phyloP scores from a whole-genome alignment of 257 asterid genomes.

The Solanum peruvianum region DNA sequence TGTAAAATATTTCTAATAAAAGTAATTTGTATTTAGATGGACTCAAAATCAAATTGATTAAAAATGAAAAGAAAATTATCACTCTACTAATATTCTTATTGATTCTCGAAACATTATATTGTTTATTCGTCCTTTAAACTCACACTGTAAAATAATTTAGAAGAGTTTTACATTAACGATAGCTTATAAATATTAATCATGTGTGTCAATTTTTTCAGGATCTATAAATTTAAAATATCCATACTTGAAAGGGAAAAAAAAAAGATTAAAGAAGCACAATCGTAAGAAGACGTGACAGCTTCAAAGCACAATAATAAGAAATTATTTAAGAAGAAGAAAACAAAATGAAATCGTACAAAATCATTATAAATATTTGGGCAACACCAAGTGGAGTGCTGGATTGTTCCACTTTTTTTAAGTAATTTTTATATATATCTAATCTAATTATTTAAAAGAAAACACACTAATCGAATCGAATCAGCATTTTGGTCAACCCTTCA shows the following conservation, averaged over 20 bases:
- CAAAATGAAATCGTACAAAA: slow-evolving; percentile 1
- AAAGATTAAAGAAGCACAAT: neutral
- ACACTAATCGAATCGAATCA: neutral
- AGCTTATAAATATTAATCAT: neutral
- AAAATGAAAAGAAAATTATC: no score
- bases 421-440: neutral
- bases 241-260: neutral
- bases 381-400: slow-evolving; percentile 11
- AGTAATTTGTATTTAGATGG: no score
- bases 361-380: neutral
- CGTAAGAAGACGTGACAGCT: neutral
- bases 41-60: no score
- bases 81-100: no score
- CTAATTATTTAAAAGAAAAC: neutral
- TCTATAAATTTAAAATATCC: neutral
- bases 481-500: slow-evolving; percentile 32
- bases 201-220: neutral
- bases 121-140: neutral
- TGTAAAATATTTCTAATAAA: no score
- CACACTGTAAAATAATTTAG: neutral
- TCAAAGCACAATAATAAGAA: neutral
- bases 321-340: neutral
- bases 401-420: slow-evolving; percentile 5
- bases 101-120: neutral
- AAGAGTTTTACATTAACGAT: neutral